Conservation (phyloP, 2,329 filamentous ascomycete genomes). For the Graphiopsis chlorocephala region DNA sequence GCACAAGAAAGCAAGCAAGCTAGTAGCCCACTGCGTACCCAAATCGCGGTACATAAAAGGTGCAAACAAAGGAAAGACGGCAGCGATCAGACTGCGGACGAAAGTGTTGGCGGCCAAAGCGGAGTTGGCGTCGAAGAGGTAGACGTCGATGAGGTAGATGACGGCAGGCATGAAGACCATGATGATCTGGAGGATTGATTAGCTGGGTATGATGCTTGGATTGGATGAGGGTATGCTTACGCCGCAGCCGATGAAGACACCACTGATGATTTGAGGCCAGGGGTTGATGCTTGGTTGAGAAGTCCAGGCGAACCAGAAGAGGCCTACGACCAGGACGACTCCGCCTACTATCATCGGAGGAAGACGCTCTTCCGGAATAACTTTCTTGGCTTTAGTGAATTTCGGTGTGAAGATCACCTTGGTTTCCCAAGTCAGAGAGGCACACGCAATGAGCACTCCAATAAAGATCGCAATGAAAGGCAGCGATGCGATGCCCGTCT, state of each 20-base stretch:
- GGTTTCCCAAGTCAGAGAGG: slow-evolving; percentile 17
- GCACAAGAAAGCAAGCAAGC: slow-evolving; percentile 34
- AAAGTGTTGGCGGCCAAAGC: slow-evolving; percentile 37
- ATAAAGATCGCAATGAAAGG: slow-evolving; percentile 45
- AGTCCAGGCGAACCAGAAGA: slow-evolving; percentile 57
- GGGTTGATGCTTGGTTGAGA: slow-evolving; percentile 41
- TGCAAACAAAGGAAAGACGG: slow-evolving; percentile 36
- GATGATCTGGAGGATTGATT: slow-evolving; percentile 32
- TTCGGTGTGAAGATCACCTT: slow-evolving; percentile 22
- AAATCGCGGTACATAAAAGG: slow-evolving; percentile 35
- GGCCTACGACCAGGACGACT: slow-evolving; percentile 45
- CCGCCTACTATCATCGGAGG: slow-evolving; percentile 52
- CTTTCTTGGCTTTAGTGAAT: slow-evolving; percentile 19
- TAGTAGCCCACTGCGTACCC: slow-evolving; percentile 35
- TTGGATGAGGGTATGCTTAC: background rate
- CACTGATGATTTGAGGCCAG: slow-evolving; percentile 44
- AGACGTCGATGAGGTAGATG: slow-evolving; percentile 48
- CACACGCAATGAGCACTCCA: slow-evolving; percentile 38
- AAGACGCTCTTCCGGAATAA: slow-evolving; percentile 43
- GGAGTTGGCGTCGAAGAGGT: slow-evolving; percentile 37
- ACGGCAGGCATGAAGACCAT: slow-evolving; percentile 46
- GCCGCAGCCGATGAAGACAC: slow-evolving; percentile 39
- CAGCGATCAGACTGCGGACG: slow-evolving; percentile 35
- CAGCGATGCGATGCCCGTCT: slow-evolving; percentile 39
- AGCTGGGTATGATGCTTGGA: background rate